Base-by-base conservation (phyloP, 345 rosid genomes). In the Physaria fendleri region DNA sequence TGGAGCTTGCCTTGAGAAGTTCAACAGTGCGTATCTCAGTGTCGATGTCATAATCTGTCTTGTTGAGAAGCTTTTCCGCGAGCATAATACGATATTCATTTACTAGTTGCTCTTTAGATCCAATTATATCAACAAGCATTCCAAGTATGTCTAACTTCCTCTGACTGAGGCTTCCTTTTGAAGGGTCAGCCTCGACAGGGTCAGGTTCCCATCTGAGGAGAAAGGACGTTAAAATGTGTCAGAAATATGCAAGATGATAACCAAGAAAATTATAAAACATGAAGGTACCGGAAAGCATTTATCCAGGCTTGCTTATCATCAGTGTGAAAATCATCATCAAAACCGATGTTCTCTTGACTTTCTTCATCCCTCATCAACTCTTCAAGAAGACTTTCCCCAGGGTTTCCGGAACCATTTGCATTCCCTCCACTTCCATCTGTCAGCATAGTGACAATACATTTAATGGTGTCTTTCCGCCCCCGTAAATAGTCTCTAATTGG, bases 401-500 rank as follows among this genome's bases (percentile, higher is more conserved):
- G 64, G 64, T 77, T 84, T 53, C 93, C 90, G 16, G 91, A 79
- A 63, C 91, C 97, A 77, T 74, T 87, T 30, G 84, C 76, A 71
- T 83, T 87, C 37, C 95, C 90, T 60, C 90, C 85, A 41, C 78
- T 81, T 49, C 99, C 99, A 76, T 83, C 97, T 2, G 95, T 89
- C 45, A 93, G 99, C 99, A 93, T 86, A 65, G 99, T 89, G 48
- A 93, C 97, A 64, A 93, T 82, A 78, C 95, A 93, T 75, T 93
- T 93, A 64, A 85, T 83, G 43, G 99, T 87, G 64, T 93, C 99
- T 76, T 93, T 93, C 67, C 99, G 65, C 22, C 95, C 92, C 61
- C 94, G 77, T 65, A 89, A 71, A 68, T 93, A 93, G 41, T 89
- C 97, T 75, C 88, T 87, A 71, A 93, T 85, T 64, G 99, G 99